phyloP scores from a whole-genome alignment of 768 basidiomycete species.

The Chalciporus piperatus region DNA sequence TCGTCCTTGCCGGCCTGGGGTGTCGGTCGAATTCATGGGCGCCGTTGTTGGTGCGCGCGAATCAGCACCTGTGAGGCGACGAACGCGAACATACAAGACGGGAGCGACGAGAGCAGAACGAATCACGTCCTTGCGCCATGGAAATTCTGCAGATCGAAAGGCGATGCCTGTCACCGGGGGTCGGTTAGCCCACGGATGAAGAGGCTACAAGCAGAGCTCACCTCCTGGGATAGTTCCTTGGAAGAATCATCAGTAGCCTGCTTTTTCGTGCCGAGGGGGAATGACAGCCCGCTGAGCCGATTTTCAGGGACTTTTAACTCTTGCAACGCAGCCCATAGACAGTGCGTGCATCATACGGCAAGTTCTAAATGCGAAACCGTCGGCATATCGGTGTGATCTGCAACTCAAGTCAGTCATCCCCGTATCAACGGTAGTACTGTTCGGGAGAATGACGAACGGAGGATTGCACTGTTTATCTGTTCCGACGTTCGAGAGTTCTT shows the following conservation, averaged over 20 bases:
- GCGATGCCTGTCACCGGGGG: constrained; percentile 38
- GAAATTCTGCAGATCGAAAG: constrained; percentile 54
- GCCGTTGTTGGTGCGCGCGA: neutral
- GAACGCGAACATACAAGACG: neutral
- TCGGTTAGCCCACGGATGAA: neutral
- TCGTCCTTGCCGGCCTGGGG: constrained; percentile 15
- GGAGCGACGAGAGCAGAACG: neutral
- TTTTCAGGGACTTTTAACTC: no score
- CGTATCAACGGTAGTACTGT: no score
- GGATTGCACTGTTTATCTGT: no score
- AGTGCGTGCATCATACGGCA: no score
- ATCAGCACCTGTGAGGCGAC: constrained; percentile 10
- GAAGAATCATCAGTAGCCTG: constrained; percentile 26
- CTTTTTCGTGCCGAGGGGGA: neutral
- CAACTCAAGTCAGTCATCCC: no score
- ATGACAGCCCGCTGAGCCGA: no score
- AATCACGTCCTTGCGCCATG: constrained; percentile 45
- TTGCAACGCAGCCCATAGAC: no score
- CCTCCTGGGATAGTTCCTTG: constrained; percentile 38
- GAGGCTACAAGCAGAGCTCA: constrained; percentile 13
- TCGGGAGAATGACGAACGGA: no score
- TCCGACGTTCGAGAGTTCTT: no score
- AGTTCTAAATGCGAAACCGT: no score
- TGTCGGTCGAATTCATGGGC: constrained; percentile 8
- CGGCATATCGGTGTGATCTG: no score